phyloP scores from a whole-genome alignment of 139 green algal genomes.

The Chlamydomonas sp. region DNA sequence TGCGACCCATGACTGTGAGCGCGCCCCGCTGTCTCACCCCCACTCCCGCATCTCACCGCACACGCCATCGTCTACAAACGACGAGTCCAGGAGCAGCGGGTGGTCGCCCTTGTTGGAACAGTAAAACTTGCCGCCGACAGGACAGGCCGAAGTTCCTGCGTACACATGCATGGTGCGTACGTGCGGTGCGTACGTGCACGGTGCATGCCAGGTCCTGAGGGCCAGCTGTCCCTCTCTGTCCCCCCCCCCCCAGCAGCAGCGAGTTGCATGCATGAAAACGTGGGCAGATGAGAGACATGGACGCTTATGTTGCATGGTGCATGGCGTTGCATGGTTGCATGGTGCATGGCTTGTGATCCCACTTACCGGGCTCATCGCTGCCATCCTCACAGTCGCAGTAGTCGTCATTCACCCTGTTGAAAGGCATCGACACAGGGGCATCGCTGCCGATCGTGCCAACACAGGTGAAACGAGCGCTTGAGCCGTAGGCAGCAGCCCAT shows the following conservation, averaged over 20 bases:
- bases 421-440: too few species aligned
- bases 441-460: too few species aligned
- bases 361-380: constrained; percentile 80
- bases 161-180: too few species aligned
- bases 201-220: too few species aligned
- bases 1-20: too few species aligned
- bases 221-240: too few species aligned
- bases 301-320: background rate
- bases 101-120: constrained; percentile 71
- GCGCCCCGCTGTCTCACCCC: background rate
- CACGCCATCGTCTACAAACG: constrained; percentile 87
- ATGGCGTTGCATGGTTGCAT: background rate
- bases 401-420: constrained; percentile 77
- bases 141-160: too few species aligned
- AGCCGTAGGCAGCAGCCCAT: too few species aligned
- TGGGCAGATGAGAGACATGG: background rate
- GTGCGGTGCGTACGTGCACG: too few species aligned
- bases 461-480: too few species aligned
- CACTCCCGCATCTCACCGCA: constrained; percentile 59
- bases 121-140: constrained; percentile 74
- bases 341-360: background rate
- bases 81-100: constrained; percentile 51
- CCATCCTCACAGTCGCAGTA: constrained; percentile 94
- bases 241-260: too few species aligned
- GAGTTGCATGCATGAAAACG: background rate